Base-by-base conservation (phyloP, 139 green algal genomes). In the Ulvella scutata region DNA sequence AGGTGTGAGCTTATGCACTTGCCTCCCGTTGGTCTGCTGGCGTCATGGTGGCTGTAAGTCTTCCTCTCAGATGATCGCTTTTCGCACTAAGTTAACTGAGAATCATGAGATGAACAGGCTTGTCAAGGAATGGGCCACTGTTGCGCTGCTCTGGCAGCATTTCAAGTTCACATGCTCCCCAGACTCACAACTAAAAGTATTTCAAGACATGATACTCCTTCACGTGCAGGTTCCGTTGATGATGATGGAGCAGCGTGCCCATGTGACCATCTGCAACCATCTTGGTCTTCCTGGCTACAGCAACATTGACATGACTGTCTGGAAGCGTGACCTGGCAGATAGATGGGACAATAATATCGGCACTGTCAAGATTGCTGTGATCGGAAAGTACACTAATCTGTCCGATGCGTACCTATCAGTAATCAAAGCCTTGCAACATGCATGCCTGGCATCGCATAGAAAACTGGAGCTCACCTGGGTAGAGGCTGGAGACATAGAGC, bases 381-480 rank as follows among this genome's bases (percentile, higher is more conserved):
- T 98, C 35, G 92, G 94, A 79, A 99, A 99, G 86, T 99, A 99
- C 86, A 98, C 92, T 7, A 90, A 84, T 43, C 87, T 98, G 39
- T 86, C 82, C 6, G 94, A 99, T 78, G 91, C 92, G 0, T 99
- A 99, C 83, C 87, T 99, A 21, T 93, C 84, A 13, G 94, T 99
- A 17, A 89, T 95, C 75, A 98, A 99, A 85, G 87, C 92, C 21
- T 87, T 99, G 79, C 90, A 97, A 88, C 95, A 99, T 79, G 94
- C 95, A 13, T 96, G 92, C 82, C 89, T 99, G 82, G 87, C 88
- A 61, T 87, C 84, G 6, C 86, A 85, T 72, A 75, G 90, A 34
- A 95, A 93, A 85, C 89, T 97, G 76, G 75, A 91, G 73, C 73
- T 98, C 29, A 78, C 87, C 4, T 98, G 94, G 95, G 85, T 99